Evolutionary conservation across 2,329 filamentous ascomycete species (phyloP).

Genomic region (Cadophora gregata): DNA sequence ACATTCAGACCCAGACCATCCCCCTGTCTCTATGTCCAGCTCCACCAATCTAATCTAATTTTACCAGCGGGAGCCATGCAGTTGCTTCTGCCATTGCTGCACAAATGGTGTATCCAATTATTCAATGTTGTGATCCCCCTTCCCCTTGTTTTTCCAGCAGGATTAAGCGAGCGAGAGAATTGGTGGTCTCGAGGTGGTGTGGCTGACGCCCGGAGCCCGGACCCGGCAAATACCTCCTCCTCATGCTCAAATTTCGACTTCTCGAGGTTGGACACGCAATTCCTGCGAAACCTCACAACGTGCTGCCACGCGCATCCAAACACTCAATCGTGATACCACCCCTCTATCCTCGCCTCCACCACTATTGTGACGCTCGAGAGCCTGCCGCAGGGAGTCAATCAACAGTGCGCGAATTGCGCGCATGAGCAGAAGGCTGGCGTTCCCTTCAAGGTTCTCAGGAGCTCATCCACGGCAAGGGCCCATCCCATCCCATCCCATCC

Average conservation of each 20-base stretch:
- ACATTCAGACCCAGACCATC: slow-evolving; percentile 10
- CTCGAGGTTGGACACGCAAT: slow-evolving; percentile 5
- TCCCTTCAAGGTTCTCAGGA: not conserved
- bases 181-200: slow-evolving; percentile 13
- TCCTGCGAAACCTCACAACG: slow-evolving; percentile 33
- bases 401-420: slow-evolving; percentile 21
- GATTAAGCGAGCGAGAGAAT: slow-evolving; percentile 7
- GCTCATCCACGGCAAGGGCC: slow-evolving; percentile 11
- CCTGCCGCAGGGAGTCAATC: not conserved
- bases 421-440: slow-evolving; percentile 19
- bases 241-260: not conserved
- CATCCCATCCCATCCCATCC: too few relatives aligned
- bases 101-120: slow-evolving; percentile 14
- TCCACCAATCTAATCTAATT: slow-evolving; percentile 12
- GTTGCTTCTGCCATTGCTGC: not conserved
- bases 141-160: slow-evolving; percentile 9
- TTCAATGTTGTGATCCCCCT: slow-evolving; percentile 6
- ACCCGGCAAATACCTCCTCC: not conserved
- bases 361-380: slow-evolving; percentile 13
- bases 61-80: slow-evolving; percentile 8
- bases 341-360: slow-evolving; percentile 14
- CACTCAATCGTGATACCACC: slow-evolving; percentile 24
- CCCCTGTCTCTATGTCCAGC: not conserved
- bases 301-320: slow-evolving; percentile 34
- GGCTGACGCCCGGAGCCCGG: slow-evolving; percentile 17